Evolutionary conservation across 495 filamentous ascomycete genomes (phyloP).

Genomic region (Annulohypoxylon nitens): DNA sequence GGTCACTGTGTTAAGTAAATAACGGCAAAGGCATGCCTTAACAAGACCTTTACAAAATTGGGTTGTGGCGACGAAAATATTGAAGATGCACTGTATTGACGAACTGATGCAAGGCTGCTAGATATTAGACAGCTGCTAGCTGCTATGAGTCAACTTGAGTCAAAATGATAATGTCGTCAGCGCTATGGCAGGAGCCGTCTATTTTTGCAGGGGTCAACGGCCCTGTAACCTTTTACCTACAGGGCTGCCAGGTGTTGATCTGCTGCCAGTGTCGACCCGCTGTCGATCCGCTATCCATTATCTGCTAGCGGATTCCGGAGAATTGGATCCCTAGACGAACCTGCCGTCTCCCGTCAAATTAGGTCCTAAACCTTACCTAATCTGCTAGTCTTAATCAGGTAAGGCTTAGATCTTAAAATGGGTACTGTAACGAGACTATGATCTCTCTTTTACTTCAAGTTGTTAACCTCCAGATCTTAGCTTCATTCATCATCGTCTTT

Average conservation of each 20-base stretch:
- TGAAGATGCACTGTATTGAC: not conserved
- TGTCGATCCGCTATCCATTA: slow-evolving; percentile 10
- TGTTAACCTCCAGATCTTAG: not conserved
- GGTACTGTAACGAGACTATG: not conserved
- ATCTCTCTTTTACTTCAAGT: not conserved
- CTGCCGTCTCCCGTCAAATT: not conserved
- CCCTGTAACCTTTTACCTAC: slow-evolving; percentile 19
- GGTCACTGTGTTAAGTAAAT: not conserved
- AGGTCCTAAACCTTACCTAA: not conserved
- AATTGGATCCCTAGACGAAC: slow-evolving; percentile 3
- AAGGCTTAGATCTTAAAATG: not conserved
- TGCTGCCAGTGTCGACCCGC: not conserved
- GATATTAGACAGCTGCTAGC: not conserved
- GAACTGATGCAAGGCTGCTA: slow-evolving; percentile 23
- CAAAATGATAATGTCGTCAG: slow-evolving; percentile 15
- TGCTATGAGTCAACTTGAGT: slow-evolving; percentile 34
- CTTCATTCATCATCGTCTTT: not conserved
- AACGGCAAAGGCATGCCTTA: not conserved
- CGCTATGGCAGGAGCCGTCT: not conserved
- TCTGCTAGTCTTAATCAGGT: not conserved
- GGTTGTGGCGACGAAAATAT: slow-evolving; percentile 27
- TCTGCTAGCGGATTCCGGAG: slow-evolving; percentile 1
- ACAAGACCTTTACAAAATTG: slow-evolving; percentile 12
- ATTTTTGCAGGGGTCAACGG: slow-evolving; percentile 9
- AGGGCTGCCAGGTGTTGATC: not conserved